These are phyloP conservation scores for Globisporangium parvum DNA, from an alignment of 352 stramenopile genomes.

Conservation along the genomic window DNA sequence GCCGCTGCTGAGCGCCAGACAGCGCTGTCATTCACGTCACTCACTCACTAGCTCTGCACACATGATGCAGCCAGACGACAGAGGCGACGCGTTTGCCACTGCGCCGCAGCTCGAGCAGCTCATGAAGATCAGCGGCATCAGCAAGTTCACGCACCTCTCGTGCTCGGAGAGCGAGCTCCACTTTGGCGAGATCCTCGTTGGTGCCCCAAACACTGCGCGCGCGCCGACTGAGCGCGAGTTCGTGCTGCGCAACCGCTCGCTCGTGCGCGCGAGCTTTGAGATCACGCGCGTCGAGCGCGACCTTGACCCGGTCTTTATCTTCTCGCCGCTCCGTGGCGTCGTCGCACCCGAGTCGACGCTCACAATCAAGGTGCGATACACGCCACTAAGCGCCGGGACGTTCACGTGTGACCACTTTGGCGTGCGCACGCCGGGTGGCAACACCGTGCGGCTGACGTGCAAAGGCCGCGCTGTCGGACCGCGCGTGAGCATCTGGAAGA, in stretches of 20 bases:
- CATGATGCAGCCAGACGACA: constrained; percentile 22
- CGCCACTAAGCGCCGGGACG: constrained; percentile 69
- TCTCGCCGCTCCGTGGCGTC: constrained; percentile 60
- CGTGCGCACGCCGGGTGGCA: constrained; percentile 85
- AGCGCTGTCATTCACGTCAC: background rate
- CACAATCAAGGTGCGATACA: constrained; percentile 73
- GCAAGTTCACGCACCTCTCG: constrained; percentile 87
- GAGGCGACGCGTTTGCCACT: constrained; percentile 14
- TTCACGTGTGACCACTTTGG: constrained; percentile 91
- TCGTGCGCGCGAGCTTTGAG: constrained; percentile 83
- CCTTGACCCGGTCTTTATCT: constrained; percentile 81
- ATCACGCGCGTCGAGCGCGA: constrained; percentile 77
- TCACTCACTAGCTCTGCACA: background rate
- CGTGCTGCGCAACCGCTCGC: constrained; percentile 85
- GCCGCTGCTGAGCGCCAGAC: background rate
- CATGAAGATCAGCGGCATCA: constrained; percentile 87
- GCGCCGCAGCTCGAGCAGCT: constrained; percentile 26
- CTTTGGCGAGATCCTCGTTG: constrained; percentile 83
- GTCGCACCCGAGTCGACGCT: constrained; percentile 69
- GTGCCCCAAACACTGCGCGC: constrained; percentile 29
- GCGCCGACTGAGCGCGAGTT: constrained; percentile 73
- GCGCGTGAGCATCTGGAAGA: constrained; percentile 73
- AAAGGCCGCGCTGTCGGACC: constrained; percentile 60
- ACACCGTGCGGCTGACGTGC: constrained; percentile 70
- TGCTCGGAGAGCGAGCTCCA: constrained; percentile 73